Evolutionary conservation across 1,284 basidiomycete species (phyloP), one percentile per base, ranked within the genome.

Genomic region (Coniophora puteana): DNA sequence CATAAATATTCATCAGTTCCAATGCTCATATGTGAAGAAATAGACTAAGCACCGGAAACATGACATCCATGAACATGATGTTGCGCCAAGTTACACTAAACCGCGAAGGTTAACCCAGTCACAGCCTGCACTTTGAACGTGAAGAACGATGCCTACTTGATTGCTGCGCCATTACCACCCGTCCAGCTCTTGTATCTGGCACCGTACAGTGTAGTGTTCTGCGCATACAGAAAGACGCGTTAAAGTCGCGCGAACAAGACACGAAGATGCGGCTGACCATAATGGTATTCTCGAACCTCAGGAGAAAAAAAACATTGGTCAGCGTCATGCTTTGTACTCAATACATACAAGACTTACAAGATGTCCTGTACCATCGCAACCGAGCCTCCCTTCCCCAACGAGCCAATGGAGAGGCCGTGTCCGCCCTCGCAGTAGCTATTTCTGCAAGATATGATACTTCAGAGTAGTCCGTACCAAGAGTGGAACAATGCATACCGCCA

Each of bases 171-270:
- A 45, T 77, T 76, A 20, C 78, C 78, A 0, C 78, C 79, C 3
- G 74, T 74, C 77, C 78, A 82, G 51, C 78, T 80, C 63, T 81
- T 82, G 66, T 81, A 82, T n/a, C 79, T 68, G 6, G 78, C 79
- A 11, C 62, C 78, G 44, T 81, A 80, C 1, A 80, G 58, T 0
- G 70, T 57, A 41, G 73, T 67, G 47, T 71, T 71, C 75, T 78
- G 40, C 27, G 3, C n/a, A 28, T 31, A 38, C 20, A 37, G 29
- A 28, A 24, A 31, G 14, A 43, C 23, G 27, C 5, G 3, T 14
- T 26, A 23, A 14, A 37, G 8, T 22, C 35, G 14, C 2, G 12
- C 21, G 25, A 13, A 44, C n/a, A n/a, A n/a, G n/a, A n/a, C n/a
- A n/a, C n/a, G n/a, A n/a, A n/a, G n/a, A n/a, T n/a, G n/a, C n/a